Conservation (phyloP, 1,284 basidiomycete species). For the Pascua guehoae region DNA sequence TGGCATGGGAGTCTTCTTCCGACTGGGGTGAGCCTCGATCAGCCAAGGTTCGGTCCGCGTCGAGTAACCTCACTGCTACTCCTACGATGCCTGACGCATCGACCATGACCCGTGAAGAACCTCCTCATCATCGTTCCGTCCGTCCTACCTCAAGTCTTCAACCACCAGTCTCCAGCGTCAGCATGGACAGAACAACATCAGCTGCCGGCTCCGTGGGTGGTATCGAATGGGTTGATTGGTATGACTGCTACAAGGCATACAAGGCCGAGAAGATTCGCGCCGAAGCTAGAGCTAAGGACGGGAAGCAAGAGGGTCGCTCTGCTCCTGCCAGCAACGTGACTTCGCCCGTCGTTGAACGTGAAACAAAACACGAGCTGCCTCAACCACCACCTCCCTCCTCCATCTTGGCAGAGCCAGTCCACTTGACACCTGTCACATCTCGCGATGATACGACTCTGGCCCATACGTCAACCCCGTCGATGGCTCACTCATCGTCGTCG, state of each 20-base stretch:
- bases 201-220: slow-evolving; percentile 44
- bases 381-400: not conserved
- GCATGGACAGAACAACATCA: slow-evolving; percentile 35
- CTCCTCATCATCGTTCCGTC: no score
- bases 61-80: no score
- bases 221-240: slow-evolving; percentile 60
- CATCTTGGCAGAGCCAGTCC: not conserved
- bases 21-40: no score
- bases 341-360: not conserved
- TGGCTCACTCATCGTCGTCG: not conserved
- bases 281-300: slow-evolving; percentile 28
- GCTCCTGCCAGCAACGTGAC: not conserved
- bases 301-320: not conserved
- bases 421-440: slow-evolving; percentile 27
- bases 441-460: slow-evolving; percentile 22
- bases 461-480: not conserved
- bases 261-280: slow-evolving; percentile 56
- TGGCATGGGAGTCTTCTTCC: not conserved
- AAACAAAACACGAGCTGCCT: not conserved
- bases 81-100: no score
- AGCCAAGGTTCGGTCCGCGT: no score
- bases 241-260: slow-evolving; percentile 57
- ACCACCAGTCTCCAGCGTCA: not conserved
- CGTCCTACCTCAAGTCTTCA: not conserved
- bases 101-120: no score